Base-by-base conservation (phyloP, 352 stramenopile species). In the Thraustochytrium sp. region DNA sequence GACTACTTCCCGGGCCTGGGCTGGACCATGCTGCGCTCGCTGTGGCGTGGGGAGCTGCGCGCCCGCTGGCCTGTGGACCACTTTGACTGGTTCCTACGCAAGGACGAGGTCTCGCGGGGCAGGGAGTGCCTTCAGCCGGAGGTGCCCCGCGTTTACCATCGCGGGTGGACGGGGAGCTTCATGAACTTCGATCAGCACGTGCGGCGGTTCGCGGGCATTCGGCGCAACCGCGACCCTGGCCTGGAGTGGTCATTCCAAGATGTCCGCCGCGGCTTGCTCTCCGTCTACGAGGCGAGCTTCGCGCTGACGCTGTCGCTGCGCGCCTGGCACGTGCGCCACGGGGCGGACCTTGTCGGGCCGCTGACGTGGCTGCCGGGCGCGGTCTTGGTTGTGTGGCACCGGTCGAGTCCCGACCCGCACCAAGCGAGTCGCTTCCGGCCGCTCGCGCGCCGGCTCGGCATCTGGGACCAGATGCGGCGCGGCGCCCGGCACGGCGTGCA, bases 41-140 rank as follows among this genome's bases (percentile, higher is more conserved):
- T 91, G 31, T 92, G 86, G 86, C 31, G 80, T 55, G 37, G 84
- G 18, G 85, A 90, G 86, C 62, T 90, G 37, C 23, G 54, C 9
- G 44, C 59, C 4, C 11, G 23, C 18, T 91, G 87, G 88, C 88
- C 88, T 8, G 55, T 65, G 40, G 36, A 68, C 3, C 86, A 90
- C 84, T 91, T 88, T 88, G 88, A 91, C 72, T 89, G 90, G 62
- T 90, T 72, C 80, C 77, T 95, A 16, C 76, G 92, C 38, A 89
- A 93, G 75, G n/a, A 2, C n/a, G 21, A 82, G 72, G 40, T 75
- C 51, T 38, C 76, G 85, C 51, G 87, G 75, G 49, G 74, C 73
- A 51, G 88, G 31, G 87, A 90, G 40, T 86, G 61, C 51, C 31
- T 90, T 18, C 88, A 87, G 68, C 88, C 88, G 21, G 85, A 90